Conservation (phyloP, 2,329 filamentous ascomycete genomes). For the Sphaerulina vaccinii region DNA sequence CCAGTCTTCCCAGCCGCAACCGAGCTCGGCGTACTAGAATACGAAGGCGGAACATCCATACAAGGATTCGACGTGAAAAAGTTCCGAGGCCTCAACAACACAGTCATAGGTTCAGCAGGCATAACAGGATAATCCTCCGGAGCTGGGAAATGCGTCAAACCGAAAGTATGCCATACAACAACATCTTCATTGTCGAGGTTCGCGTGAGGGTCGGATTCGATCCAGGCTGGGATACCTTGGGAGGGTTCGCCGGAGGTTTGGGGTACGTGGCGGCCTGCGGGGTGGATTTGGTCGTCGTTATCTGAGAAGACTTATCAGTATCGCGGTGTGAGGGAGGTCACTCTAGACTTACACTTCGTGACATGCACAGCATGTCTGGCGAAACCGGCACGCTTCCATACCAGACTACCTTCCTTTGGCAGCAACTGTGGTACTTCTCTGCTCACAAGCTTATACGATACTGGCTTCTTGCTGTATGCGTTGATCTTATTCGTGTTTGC, state of each 20-base stretch:
- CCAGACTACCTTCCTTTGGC: constrained; percentile 75
- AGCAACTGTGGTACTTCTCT: constrained; percentile 76
- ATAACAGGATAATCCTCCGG: constrained; percentile 93
- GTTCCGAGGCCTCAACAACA: constrained; percentile 62
- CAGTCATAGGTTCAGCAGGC: constrained; percentile 67
- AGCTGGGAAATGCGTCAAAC: constrained; percentile 81
- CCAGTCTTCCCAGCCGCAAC: constrained; percentile 44
- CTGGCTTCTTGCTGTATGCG: constrained; percentile 79
- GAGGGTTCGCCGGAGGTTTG: constrained; percentile 81
- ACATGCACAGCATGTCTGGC: constrained; percentile 84
- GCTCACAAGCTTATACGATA: constrained; percentile 85
- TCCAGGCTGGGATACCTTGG: constrained; percentile 71
- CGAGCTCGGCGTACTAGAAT: constrained; percentile 69
- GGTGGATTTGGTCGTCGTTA: constrained; percentile 76
- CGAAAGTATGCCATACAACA: constrained; percentile 93
- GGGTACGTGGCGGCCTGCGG: constrained; percentile 81
- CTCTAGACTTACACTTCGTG: constrained; percentile 68
- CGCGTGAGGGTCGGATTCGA: constrained; percentile 64
- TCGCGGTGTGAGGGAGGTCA: background rate
- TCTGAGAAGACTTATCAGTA: constrained; percentile 49
- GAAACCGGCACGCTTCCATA: constrained; percentile 88
- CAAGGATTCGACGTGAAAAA: constrained; percentile 80
- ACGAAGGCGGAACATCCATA: constrained; percentile 77
- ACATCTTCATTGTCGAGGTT: constrained; percentile 78
- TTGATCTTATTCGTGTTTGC: constrained; percentile 81